phyloP scores from a whole-genome alignment of 2,329 filamentous ascomycete genomes.

The Arachnomyces sp. region DNA sequence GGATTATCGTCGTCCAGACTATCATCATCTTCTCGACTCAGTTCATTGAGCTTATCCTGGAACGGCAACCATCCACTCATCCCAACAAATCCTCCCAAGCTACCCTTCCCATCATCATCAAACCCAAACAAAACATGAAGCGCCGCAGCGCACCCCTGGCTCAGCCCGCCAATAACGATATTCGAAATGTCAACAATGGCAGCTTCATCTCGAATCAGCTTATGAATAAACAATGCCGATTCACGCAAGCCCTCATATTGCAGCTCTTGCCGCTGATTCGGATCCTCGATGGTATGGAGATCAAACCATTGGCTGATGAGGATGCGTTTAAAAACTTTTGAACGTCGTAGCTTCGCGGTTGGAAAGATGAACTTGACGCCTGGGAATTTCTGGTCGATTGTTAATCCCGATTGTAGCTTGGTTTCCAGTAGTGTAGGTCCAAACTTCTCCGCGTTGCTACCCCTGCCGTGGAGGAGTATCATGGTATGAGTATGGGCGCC shows the following conservation, averaged over 20 bases:
- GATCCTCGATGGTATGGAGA: slow-evolving; percentile 20
- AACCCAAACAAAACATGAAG: slow-evolving; percentile 14
- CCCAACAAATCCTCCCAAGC: slow-evolving; percentile 34
- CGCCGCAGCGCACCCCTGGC: slow-evolving; percentile 17
- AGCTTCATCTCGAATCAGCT: slow-evolving; percentile 17
- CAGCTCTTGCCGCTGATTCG: slow-evolving; percentile 13
- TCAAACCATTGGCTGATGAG: slow-evolving; percentile 34
- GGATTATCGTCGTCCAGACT: too few relatives aligned
- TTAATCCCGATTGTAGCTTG: too few relatives aligned
- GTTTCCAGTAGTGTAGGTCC: slow-evolving; percentile 31
- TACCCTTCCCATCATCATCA: slow-evolving; percentile 7
- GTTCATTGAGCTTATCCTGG: slow-evolving; percentile 25
- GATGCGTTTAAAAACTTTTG: slow-evolving; percentile 17
- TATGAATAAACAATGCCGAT: slow-evolving; percentile 12
- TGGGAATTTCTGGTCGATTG: slow-evolving; percentile 27
- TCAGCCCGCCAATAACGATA: slow-evolving; percentile 18
- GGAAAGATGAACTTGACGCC: slow-evolving; percentile 32
- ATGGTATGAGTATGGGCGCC: slow-evolving; percentile 37
- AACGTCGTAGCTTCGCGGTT: slow-evolving; percentile 15
- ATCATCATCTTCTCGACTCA: too few relatives aligned
- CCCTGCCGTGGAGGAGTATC: slow-evolving; percentile 46
- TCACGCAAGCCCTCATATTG: slow-evolving; percentile 16
- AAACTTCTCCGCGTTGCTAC: slow-evolving; percentile 38
- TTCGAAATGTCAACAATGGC: slow-evolving; percentile 11
- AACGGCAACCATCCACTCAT: slow-evolving; percentile 40